phyloP scores from a whole-genome alignment of 441 rosid species.

The Populus trichocarpa region DNA sequence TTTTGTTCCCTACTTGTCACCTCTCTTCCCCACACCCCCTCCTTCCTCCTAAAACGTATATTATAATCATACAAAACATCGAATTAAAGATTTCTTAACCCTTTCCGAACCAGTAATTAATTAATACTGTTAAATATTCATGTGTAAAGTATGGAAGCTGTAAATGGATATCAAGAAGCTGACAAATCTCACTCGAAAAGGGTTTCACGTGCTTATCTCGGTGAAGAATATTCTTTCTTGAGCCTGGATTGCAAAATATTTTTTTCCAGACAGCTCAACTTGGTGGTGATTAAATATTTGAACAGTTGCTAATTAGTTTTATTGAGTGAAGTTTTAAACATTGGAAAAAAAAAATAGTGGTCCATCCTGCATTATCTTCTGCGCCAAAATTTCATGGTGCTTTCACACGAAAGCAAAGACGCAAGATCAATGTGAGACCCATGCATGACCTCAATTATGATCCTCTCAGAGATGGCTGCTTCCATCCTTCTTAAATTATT shows the following conservation, averaged over 20 bases:
- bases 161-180: slow-evolving; percentile 1
- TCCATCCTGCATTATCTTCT: background rate
- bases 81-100: background rate
- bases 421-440: background rate
- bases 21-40: slow-evolving; percentile 19
- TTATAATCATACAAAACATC: background rate
- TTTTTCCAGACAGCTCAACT: background rate
- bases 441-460: background rate
- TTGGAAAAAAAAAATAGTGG: background rate
- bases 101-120: background rate
- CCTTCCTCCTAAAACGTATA: background rate
- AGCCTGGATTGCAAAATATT: slow-evolving; percentile 14
- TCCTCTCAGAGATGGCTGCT: background rate
- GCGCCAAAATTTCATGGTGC: background rate
- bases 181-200: slow-evolving; percentile 4
- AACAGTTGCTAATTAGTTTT: background rate
- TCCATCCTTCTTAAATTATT: background rate
- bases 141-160: background rate
- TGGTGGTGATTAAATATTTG: no score
- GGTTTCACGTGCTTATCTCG: slow-evolving; percentile 14
- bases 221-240: background rate
- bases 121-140: background rate
- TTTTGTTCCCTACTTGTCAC: slow-evolving; percentile 25
- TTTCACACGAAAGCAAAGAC: background rate
- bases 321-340: background rate